Conservation (phyloP, 768 basidiomycete species). For the Favolaschia claudopus region DNA sequence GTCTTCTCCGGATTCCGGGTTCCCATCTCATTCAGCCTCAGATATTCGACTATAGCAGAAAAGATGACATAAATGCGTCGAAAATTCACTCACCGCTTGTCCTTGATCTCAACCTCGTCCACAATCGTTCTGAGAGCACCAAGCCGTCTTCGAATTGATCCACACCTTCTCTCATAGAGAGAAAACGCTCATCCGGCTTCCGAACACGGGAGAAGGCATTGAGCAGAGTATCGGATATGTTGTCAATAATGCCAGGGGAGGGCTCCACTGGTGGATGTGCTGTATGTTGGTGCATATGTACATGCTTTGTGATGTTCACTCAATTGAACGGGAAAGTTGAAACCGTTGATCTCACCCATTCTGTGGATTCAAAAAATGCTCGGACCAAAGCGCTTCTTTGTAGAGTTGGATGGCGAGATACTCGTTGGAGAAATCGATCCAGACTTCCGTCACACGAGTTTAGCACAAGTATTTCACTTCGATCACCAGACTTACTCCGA, state of each 20-base stretch:
- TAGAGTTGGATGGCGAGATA: conserved; percentile 93
- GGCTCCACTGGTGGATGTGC: conserved; percentile 93
- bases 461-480: neutral
- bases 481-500: conserved; percentile 67
- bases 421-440: conserved; percentile 89
- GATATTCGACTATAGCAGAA: conserved; percentile 54
- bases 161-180: conserved; percentile 88
- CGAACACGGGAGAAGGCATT: conserved; percentile 96
- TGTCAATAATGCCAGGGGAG: conserved; percentile 85
- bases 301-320: conserved; percentile 63
- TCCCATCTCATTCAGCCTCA: conserved; percentile 88
- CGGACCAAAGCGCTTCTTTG: conserved; percentile 91
- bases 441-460: conserved; percentile 58
- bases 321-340: neutral
- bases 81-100: conserved; percentile 78
- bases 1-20: conserved; percentile 87
- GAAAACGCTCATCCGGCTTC: conserved; percentile 96
- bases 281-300: conserved; percentile 95
- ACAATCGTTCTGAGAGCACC: conserved; percentile 79
- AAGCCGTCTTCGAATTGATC: conserved; percentile 99
- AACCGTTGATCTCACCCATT: conserved; percentile 81
- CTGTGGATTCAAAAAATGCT: conserved; percentile 94
- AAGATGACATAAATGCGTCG: conserved; percentile 28
- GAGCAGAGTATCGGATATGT: conserved; percentile 92
- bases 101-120: conserved; percentile 77